Conservation (phyloP, 176 grass and related monocot genomes). For the Thinopyrum elongatum region DNA sequence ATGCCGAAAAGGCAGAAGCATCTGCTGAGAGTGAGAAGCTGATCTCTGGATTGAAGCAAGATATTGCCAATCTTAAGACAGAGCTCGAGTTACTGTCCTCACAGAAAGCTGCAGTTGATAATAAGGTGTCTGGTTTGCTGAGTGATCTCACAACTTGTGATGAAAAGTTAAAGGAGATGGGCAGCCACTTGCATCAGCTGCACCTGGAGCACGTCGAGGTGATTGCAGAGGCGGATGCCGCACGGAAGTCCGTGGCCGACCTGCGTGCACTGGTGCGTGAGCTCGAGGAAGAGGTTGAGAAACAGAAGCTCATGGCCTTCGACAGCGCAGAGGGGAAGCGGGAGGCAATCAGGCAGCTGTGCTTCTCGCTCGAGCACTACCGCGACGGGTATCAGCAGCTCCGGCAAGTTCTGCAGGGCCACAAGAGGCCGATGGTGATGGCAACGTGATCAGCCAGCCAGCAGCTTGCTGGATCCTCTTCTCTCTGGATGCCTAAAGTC, state of each 20-base stretch:
- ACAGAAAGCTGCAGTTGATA: constrained; percentile 48
- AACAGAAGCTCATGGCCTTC: constrained; percentile 49
- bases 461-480: neutral
- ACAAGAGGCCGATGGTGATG: constrained; percentile 62
- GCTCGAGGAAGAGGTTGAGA: constrained; percentile 69
- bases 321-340: constrained; percentile 82
- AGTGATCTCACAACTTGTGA: constrained; percentile 42
- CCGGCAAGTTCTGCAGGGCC: constrained; percentile 63
- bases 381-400: constrained; percentile 77
- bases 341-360: constrained; percentile 91
- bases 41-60: constrained; percentile 46
- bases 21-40: constrained; percentile 41
- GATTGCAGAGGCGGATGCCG: constrained; percentile 44
- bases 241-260: neutral
- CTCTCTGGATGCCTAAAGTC: constrained; percentile 1
- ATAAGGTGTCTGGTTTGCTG: constrained; percentile 26
- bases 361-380: constrained; percentile 94
- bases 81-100: constrained; percentile 39
- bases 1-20: constrained; percentile 27
- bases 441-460: constrained; percentile 23
- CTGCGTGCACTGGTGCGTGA: constrained; percentile 44
- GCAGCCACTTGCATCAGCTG: constrained; percentile 52
- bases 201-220: constrained; percentile 77
- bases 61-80: constrained; percentile 27
- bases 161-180: constrained; percentile 46